These are phyloP conservation scores for Talaromyces nanjingensis DNA, from an alignment of 495 filamentous ascomycete genomes.

Conservation along the genomic window DNA sequence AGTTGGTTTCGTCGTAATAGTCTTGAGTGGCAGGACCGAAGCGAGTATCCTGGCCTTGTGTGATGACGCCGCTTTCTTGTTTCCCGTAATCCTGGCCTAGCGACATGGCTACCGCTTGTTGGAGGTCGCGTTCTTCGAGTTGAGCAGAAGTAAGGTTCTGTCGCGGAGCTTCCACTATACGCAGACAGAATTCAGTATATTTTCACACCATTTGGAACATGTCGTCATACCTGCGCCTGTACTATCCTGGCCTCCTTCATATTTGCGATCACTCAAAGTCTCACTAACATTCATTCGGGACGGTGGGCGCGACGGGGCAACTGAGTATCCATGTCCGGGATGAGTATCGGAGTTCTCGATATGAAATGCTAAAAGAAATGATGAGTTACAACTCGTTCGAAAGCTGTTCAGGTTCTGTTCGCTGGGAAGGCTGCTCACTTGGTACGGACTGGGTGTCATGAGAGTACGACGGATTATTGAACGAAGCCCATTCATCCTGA, in stretches of 20 bases:
- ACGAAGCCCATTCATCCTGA: constrained; percentile 4
- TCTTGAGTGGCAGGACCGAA: constrained; percentile 70
- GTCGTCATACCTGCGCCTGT: constrained; percentile 1
- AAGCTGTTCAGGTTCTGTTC: not conserved
- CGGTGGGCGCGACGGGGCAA: constrained; percentile 63
- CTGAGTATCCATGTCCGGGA: constrained; percentile 33
- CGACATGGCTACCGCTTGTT: constrained; percentile 51
- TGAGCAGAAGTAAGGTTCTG: constrained; percentile 42
- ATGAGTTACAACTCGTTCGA: not conserved
- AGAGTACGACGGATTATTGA: constrained; percentile 3
- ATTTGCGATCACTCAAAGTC: constrained; percentile 8
- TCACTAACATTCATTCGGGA: constrained; percentile 52
- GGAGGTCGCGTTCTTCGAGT: constrained; percentile 50
- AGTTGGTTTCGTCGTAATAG: constrained; percentile 63
- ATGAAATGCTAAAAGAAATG: constrained; percentile 40
- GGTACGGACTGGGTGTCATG: constrained; percentile 10
- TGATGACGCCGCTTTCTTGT: constrained; percentile 55
- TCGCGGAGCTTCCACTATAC: constrained; percentile 28
- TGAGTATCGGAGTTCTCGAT: constrained; percentile 48
- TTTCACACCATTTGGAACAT: not conserved
- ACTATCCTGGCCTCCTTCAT: not conserved
- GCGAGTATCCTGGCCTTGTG: constrained; percentile 28
- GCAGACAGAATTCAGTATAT: constrained; percentile 14
- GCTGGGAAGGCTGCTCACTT: constrained; percentile 3
- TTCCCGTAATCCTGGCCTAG: constrained; percentile 35